Evolutionary conservation across 2,329 filamentous ascomycete species (phyloP).

Genomic region (Fusarium denticulatum): DNA sequence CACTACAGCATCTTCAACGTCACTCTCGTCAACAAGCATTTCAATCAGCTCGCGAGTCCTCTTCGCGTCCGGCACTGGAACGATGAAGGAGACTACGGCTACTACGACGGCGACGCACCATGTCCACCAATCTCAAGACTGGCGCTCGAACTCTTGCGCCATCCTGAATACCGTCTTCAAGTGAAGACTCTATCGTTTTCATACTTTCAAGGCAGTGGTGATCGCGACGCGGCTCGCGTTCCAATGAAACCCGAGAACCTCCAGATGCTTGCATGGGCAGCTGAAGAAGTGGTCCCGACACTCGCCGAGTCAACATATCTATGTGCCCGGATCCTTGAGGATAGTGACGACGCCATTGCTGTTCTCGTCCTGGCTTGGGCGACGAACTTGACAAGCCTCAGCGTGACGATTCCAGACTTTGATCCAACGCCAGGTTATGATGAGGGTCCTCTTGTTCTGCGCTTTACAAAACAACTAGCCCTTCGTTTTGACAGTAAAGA

Average conservation of each 20-base stretch:
- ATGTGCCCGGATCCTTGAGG: background rate
- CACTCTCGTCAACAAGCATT: background rate
- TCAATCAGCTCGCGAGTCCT: background rate
- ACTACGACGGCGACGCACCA: background rate
- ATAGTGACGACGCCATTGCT: background rate
- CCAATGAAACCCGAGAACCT: background rate
- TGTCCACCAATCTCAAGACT: background rate
- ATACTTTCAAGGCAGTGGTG: accelerated
- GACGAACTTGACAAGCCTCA: background rate
- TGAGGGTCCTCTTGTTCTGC: background rate
- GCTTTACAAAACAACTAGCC: background rate
- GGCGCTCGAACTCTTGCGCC: background rate
- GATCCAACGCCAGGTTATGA: accelerated
- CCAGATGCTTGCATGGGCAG: background rate
- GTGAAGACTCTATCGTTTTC: background rate
- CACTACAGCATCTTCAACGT: background rate
- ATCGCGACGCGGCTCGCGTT: accelerated
- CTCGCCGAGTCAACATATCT: background rate
- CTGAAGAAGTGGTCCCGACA: background rate
- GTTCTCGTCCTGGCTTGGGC: background rate
- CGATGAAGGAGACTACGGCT: background rate
- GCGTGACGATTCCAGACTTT: accelerated
- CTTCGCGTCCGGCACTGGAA: background rate
- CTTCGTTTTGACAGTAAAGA: background rate
- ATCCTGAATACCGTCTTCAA: background rate